phyloP scores from a whole-genome alignment of 1,284 basidiomycete species.

The Peniophora sp. region DNA sequence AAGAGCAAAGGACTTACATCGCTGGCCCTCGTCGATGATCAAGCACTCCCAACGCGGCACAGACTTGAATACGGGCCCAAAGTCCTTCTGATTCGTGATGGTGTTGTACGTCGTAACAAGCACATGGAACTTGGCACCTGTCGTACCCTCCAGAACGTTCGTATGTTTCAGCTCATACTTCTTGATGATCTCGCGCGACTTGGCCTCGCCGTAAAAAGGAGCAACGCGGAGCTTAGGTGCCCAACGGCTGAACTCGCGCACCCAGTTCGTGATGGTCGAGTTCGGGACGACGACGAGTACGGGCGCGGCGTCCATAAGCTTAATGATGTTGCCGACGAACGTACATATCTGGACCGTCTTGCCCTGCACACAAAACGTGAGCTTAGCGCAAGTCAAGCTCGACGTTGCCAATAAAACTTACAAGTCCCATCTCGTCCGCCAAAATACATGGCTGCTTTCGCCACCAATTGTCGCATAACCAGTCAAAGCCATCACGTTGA shows the following conservation, averaged over 20 bases:
- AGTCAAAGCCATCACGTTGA: slow-evolving; percentile 91
- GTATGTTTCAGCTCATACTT: slow-evolving; percentile 75
- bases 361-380: slow-evolving; percentile 39
- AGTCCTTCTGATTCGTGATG: slow-evolving; percentile 59
- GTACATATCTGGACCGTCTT: slow-evolving; percentile 92
- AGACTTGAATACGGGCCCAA: slow-evolving; percentile 65
- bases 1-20: slow-evolving; percentile 46
- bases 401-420: slow-evolving; percentile 27
- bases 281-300: slow-evolving; percentile 91
- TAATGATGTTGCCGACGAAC: slow-evolving; percentile 75
- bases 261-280: slow-evolving; percentile 85
- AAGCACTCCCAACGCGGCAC: slow-evolving; percentile 89
- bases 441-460: slow-evolving; percentile 83
- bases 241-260: slow-evolving; percentile 89
- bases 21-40: slow-evolving; percentile 90
- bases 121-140: slow-evolving; percentile 71
- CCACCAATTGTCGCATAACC: slow-evolving; percentile 89
- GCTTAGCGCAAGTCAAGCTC: not conserved
- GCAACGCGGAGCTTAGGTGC: slow-evolving; percentile 76
- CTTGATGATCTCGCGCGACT: slow-evolving; percentile 75
- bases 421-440: slow-evolving; percentile 97
- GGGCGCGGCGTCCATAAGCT: slow-evolving; percentile 59
- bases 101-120: slow-evolving; percentile 88
- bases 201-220: slow-evolving; percentile 75
- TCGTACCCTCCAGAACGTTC: slow-evolving; percentile 27